Base-by-base conservation (phyloP, 805 yeast genomes). In the Candida orba region DNA sequence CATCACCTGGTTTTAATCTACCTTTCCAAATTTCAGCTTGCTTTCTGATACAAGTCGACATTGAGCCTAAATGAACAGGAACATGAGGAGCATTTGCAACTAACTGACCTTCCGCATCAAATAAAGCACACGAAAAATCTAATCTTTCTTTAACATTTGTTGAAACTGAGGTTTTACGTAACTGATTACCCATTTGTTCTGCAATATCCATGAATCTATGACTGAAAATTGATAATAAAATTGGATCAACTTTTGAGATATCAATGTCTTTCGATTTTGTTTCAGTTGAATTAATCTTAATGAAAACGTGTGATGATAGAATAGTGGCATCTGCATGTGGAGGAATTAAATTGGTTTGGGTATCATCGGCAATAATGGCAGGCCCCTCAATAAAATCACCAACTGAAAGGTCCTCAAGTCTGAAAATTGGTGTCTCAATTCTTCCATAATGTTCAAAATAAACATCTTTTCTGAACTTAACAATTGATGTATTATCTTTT, bases 121-220 rank as follows among this genome's bases (percentile, higher is more conserved):
- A 86, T 20, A 86, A 62, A 2, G 95, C 95, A 67, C 95, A 86
- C 27, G 90, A 82, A 60, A 83, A 86, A 59, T 86, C 95, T 31
- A 85, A 65, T 41, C 95, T 68, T 58, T 86, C 95, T 57, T 86
- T 86, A 34, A 86, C 90, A 56, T 86, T 86, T 3, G 90, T 84
- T 6, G 88, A 79, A 9, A 86, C 88, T 2, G 91, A 73, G 0
- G 93, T 86, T 62, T 83, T 82, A 51, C 84, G 84, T 43, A 86
- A 67, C 6, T 90, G 82, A 32, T 75, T 75, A 33, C 95, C 91
- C 95, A 86, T 86, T 57, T 84, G 91, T 53, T 86, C 95, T 8
- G 95, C 95, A 60, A 87, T 85, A 49, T 87, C 88, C 91, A 86
- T 85, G 60, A 86, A 86, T 47, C 95, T 68, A 60, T 85, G 89